A percentile compares a stretch with the other conserved stretches of the same genome.
These are phyloP conservation scores for Nannochloropsis limnetica DNA, from an alignment of 352 stramenopile genomes.

Conservation along the genomic window DNA sequence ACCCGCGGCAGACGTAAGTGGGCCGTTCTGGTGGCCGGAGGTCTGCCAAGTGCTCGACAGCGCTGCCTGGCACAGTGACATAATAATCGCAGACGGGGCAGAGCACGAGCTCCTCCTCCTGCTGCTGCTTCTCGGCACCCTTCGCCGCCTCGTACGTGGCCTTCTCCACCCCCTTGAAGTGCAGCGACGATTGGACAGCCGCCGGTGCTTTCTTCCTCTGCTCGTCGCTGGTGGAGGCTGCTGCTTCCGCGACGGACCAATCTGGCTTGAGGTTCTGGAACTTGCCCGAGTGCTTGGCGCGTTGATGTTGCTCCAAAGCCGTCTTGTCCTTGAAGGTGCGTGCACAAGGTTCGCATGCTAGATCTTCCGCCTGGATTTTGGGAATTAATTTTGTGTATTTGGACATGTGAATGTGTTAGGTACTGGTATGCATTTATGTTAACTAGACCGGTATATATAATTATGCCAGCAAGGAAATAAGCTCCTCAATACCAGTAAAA, in stretches of 20 bases:
- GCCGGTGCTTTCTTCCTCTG: background rate
- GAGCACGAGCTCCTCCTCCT: background rate
- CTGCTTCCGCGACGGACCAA: conserved; percentile 56
- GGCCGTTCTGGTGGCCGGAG: background rate
- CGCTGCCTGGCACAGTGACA: background rate
- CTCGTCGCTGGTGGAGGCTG: background rate
- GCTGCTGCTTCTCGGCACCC: background rate
- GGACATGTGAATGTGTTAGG: conserved; percentile 66
- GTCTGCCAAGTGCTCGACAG: conserved; percentile 14
- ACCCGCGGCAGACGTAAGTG: background rate
- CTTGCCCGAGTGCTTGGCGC: conserved; percentile 67
- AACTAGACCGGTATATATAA: conserved; percentile 36
- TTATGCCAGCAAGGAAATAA: conserved; percentile 16
- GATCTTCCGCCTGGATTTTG: conserved; percentile 45
- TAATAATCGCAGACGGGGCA: conserved; percentile 26
- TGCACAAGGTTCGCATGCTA: conserved; percentile 46
- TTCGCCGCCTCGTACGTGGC: background rate
- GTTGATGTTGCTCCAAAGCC: conserved; percentile 62
- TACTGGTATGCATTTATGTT: conserved; percentile 60
- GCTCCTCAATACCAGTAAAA: background rate
- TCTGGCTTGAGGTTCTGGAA: conserved; percentile 67
- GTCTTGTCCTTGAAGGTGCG: conserved; percentile 67
- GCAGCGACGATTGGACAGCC: background rate
- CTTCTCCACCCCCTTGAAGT: conserved; percentile 14
- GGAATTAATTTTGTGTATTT: conserved; percentile 65